Percentiles rank a stretch among this genome's conserved stretches.
Conservation (phyloP, 257 asterid species). For the Leonotis leonurus region DNA sequence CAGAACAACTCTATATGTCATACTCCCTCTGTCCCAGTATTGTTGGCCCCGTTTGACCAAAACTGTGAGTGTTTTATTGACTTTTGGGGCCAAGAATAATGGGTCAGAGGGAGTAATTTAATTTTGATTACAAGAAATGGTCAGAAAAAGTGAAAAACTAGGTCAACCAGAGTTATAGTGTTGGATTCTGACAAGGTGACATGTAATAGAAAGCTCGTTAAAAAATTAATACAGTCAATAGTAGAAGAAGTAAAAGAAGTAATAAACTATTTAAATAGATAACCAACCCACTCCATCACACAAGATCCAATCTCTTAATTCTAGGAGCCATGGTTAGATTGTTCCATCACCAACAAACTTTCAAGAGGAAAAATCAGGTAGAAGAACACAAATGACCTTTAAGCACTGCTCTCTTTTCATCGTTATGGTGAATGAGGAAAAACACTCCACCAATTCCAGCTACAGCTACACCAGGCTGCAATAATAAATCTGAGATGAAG, state of each 20-base stretch:
- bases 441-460: slow-evolving; percentile 71
- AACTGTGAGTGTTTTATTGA: no score
- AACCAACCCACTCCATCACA: not conserved
- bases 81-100: no score
- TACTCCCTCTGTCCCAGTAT: no score
- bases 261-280: no score
- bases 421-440: slow-evolving; percentile 60
- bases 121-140: no score
- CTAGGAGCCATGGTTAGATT: not conserved
- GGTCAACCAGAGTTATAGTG: not conserved
- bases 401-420: slow-evolving; percentile 79
- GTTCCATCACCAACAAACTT: not conserved
- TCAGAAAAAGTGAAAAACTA: not conserved
- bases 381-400: slow-evolving; percentile 48
- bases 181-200: not conserved
- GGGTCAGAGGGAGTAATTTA: no score
- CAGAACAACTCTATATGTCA: no score
- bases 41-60: no score
- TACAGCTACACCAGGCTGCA: slow-evolving; percentile 77
- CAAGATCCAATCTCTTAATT: not conserved
- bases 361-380: not conserved
- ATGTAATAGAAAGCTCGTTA: not conserved
- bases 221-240: not conserved
- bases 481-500: slow-evolving; percentile 37
- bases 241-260: no score